These are phyloP conservation scores for Phytophthora fragariaefolia DNA, from an alignment of 352 stramenopile genomes.

Conservation along the genomic window DNA sequence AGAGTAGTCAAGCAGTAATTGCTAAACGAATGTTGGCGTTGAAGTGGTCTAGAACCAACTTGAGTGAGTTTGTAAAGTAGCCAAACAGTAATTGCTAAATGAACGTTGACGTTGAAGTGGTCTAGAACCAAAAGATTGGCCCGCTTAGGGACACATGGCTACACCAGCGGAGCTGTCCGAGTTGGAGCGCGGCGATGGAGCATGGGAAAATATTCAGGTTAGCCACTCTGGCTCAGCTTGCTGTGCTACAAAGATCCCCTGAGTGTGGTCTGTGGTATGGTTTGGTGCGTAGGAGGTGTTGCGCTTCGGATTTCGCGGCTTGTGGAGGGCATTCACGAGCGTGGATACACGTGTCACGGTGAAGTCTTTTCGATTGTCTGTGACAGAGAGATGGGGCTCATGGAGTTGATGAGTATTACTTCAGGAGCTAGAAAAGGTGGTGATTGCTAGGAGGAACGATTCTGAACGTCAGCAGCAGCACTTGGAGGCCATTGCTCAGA, in stretches of 20 bases:
- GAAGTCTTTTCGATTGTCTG: constrained; percentile 1
- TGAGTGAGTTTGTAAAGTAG: too few species aligned
- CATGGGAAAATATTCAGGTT: constrained; percentile 78
- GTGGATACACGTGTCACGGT: constrained; percentile 35
- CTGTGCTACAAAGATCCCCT: not conserved
- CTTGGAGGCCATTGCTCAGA: constrained; percentile 49
- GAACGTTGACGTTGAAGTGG: constrained; percentile 14
- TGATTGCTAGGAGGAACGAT: constrained; percentile 18
- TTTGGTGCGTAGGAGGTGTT: constrained; percentile 53
- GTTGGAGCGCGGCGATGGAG: constrained; percentile 55
- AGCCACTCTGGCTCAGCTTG: not conserved
- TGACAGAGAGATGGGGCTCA: not conserved
- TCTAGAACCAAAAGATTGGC: not conserved
- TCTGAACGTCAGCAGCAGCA: constrained; percentile 41
- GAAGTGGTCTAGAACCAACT: constrained; percentile 1
- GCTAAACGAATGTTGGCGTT: constrained; percentile 9
- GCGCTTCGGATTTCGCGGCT: constrained; percentile 46
- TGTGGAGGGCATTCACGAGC: constrained; percentile 36
- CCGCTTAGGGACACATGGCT: constrained; percentile 37
- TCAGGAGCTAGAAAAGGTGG: constrained; percentile 32
- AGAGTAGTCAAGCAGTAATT: too few species aligned
- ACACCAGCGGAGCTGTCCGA: constrained; percentile 36
- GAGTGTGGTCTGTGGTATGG: not conserved
- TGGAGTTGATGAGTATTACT: not conserved
- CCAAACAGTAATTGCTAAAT: not conserved